Base-by-base conservation (phyloP, 1,139 yeast species). In the Maudiozyma humilis region DNA sequence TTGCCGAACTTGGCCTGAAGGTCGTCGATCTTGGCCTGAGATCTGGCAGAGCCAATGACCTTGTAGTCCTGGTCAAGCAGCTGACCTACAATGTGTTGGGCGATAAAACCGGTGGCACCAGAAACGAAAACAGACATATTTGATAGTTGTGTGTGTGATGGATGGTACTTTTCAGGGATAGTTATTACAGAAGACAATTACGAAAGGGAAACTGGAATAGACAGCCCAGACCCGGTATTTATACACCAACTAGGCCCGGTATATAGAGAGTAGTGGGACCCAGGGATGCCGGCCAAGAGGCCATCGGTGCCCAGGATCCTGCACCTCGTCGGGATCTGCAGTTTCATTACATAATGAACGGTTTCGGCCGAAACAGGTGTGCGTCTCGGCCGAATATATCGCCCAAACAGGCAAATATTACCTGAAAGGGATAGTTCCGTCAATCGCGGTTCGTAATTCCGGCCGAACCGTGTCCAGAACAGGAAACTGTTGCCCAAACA, bases 21-120 rank as follows among this genome's bases (percentile, higher is more conserved):
- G 4, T 60, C 53, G 34, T 72, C 73, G 12, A 78, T 82, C 56
- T 75, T 75, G 1, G 57, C 65, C 38, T 66, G 66, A 1, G 76
- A 65, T 56, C 87, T 68, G 2, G 76, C 85, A 1, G 82, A 71
- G 6, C 83, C 84, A 19, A 79, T 66, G 4, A 81, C 85, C 1
- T 60, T 58, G 57, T 73, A 76, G 15, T 72, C 75, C 40, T 62
- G 62, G 16, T 51, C 48, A 31, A 65, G 45, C 30, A 71, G 54
- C 30, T 52, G 62, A 30, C 57, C 55, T 15, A 67, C 60, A 37
- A 73, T 62, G 51, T 75, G 75, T 44, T 68, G 32, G 16, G 79
- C 78, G 49, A 47, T 45, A 34, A 43, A 47, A 38, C 50, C 50
- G 33, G 50, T 45, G 16, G 78, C 77, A 40, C 79, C 79, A 3